Conservation (phyloP, 106 monocot genomes). For the Dioscorea alata region DNA sequence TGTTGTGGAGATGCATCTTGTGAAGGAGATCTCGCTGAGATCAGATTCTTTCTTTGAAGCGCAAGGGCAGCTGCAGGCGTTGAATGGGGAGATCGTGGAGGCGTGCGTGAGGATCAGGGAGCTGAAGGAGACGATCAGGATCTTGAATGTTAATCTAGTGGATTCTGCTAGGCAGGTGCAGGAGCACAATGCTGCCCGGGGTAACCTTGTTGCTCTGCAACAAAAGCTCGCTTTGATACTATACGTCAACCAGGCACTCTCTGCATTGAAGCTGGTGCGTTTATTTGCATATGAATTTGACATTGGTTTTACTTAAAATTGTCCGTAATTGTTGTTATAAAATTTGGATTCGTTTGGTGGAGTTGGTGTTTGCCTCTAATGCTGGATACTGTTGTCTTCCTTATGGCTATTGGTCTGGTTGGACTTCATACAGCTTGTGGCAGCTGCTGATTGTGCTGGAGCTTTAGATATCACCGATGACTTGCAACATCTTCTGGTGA, state of each 20-base stretch:
- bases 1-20: slow-evolving; percentile 86
- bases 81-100: slow-evolving; percentile 80
- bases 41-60: slow-evolving; percentile 96
- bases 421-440: slow-evolving; percentile 61
- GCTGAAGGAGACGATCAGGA: slow-evolving; percentile 77
- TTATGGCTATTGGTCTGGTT: neutral
- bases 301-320: too few species aligned
- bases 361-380: too few species aligned
- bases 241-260: slow-evolving; percentile 84
- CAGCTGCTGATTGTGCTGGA: slow-evolving; percentile 93
- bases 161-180: slow-evolving; percentile 84
- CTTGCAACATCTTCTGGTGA: slow-evolving; percentile 88
- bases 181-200: slow-evolving; percentile 74
- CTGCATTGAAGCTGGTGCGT: slow-evolving; percentile 85
- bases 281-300: neutral
- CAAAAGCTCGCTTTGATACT: slow-evolving; percentile 93
- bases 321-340: too few species aligned
- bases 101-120: slow-evolving; percentile 70
- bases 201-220: slow-evolving; percentile 70
- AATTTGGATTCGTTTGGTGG: neutral
- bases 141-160: slow-evolving; percentile 62
- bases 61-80: slow-evolving; percentile 75
- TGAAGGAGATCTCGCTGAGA: slow-evolving; percentile 80
- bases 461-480: slow-evolving; percentile 96
- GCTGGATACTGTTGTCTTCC: neutral